Evolutionary conservation across 176 grass and related monocot genomes (phyloP).

Genomic region (Eleusine indica): DNA sequence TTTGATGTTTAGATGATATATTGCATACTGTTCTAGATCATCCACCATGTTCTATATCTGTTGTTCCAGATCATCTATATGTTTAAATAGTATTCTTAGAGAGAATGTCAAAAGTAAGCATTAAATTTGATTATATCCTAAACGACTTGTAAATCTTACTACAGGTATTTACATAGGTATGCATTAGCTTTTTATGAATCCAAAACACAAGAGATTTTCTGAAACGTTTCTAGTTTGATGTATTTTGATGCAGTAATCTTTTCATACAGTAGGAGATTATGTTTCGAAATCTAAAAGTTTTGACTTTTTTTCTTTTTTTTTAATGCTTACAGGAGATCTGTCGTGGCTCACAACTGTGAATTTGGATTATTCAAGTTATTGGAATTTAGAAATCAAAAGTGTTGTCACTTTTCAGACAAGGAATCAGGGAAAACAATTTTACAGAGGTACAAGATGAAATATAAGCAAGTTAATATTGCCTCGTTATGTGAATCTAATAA

Average conservation of each 20-base stretch:
- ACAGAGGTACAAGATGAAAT: neutral
- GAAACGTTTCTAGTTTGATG: too few relatives aligned
- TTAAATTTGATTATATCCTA: neutral
- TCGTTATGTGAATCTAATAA: too few relatives aligned
- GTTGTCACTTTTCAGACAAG: slow-evolving; percentile 69
- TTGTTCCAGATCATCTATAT: too few relatives aligned
- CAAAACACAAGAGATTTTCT: neutral
- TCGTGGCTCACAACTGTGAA: slow-evolving; percentile 66
- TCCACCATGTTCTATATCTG: too few relatives aligned
- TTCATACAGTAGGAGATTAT: too few relatives aligned
- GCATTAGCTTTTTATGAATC: neutral
- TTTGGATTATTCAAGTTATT: slow-evolving; percentile 82
- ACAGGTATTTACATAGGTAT: too few relatives aligned
- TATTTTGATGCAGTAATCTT: too few relatives aligned
- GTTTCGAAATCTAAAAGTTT: too few relatives aligned
- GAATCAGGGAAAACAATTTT: neutral
- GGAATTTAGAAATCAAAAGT: slow-evolving; percentile 83
- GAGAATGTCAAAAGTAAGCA: neutral
- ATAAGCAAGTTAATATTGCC: too few relatives aligned
- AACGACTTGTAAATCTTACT: too few relatives aligned
- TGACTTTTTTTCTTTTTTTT: neutral
- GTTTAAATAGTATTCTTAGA: neutral
- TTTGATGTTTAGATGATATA: too few relatives aligned
- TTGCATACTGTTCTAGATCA: too few relatives aligned
- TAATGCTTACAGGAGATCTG: slow-evolving; percentile 62